These are phyloP conservation scores for Fusarium coicis DNA, from an alignment of 2,329 filamentous ascomycete genomes.

Conservation along the genomic window DNA sequence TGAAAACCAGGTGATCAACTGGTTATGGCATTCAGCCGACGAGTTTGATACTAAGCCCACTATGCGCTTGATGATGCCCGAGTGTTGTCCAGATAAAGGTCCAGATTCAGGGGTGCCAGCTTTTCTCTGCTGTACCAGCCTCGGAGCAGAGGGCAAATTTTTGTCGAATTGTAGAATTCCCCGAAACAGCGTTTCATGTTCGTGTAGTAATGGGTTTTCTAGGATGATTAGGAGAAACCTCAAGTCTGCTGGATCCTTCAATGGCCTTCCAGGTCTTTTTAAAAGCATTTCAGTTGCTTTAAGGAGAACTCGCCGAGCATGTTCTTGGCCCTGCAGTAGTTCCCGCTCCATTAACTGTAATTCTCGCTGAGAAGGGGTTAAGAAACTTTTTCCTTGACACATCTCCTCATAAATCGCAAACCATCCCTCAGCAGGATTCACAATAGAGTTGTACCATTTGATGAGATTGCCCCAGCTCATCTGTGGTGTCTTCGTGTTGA, in stretches of 20 bases:
- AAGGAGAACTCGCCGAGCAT: constrained; percentile 75
- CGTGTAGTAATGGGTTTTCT: constrained; percentile 79
- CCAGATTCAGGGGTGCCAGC: constrained; percentile 49
- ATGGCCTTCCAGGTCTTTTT: constrained; percentile 78
- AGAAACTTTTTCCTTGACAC: constrained; percentile 41
- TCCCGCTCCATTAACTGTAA: constrained; percentile 59
- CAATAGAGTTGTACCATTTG: constrained; percentile 78
- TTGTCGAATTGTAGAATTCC: constrained; percentile 53
- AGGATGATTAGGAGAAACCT: constrained; percentile 83
- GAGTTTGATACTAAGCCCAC: constrained; percentile 83
- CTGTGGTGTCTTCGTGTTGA: constrained; percentile 63
- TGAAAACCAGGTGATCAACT: constrained; percentile 82
- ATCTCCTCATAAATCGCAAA: constrained; percentile 67
- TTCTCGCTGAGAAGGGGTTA: constrained; percentile 50
- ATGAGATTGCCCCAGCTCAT: constrained; percentile 79
- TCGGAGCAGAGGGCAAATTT: constrained; percentile 3
- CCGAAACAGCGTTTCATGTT: constrained; percentile 52
- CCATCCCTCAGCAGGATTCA: constrained; percentile 77
- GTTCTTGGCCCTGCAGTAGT: constrained; percentile 69
- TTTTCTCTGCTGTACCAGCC: constrained; percentile 31
- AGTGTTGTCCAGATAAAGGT: constrained; percentile 73
- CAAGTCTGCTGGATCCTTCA: constrained; percentile 75
- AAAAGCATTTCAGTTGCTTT: constrained; percentile 83
- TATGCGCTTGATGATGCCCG: constrained; percentile 85
- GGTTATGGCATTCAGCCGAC: constrained; percentile 78